Evolutionary conservation across 1,284 basidiomycete genomes (phyloP).

Genomic region (Malassezia dermatis): DNA sequence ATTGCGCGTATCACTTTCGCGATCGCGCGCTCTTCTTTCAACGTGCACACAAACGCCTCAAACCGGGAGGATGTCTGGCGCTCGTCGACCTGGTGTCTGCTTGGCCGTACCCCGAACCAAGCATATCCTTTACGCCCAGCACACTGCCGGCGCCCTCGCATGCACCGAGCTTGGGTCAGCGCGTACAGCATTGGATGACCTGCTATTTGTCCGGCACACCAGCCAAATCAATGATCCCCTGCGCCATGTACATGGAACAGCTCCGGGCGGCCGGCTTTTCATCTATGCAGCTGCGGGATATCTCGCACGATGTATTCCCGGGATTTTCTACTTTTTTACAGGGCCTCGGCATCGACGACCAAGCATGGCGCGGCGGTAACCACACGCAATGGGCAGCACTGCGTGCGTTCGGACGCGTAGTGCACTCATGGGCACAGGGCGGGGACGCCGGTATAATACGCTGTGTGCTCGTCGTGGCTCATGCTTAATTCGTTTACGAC

Average conservation of each 20-base stretch:
- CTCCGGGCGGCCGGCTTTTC: conserved; percentile 22
- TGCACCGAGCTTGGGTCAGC: conserved; percentile 14
- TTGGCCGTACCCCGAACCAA: conserved; percentile 25
- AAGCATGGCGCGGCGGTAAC: conserved; percentile 28
- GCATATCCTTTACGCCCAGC: conserved; percentile 2
- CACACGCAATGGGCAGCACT: conserved; percentile 19
- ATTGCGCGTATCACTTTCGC: conserved; percentile 45
- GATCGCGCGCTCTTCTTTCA: conserved; percentile 27
- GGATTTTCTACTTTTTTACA: conserved; percentile 34
- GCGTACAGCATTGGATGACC: conserved; percentile 18
- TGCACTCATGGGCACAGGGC: conserved; percentile 30
- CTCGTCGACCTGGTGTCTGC: conserved; percentile 35
- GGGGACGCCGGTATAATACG: conserved; percentile 28
- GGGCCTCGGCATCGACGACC: conserved; percentile 22
- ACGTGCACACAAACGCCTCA: conserved; percentile 20
- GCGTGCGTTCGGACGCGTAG: conserved; percentile 28
- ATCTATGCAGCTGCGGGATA: conserved; percentile 26
- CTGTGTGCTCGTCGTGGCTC: conserved; percentile 31
- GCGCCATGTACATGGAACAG: conserved; percentile 22
- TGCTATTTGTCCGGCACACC: conserved; percentile 22
- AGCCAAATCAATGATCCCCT: conserved; percentile 21
- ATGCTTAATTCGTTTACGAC: background rate
- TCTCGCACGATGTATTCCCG: conserved; percentile 32
- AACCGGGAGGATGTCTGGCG: conserved; percentile 28
- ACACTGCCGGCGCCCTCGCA: conserved; percentile 15